Percentiles rank a stretch among this genome's conserved stretches.
Conservation (phyloP, 352 stramenopile genomes). For the Peronospora destructor region DNA sequence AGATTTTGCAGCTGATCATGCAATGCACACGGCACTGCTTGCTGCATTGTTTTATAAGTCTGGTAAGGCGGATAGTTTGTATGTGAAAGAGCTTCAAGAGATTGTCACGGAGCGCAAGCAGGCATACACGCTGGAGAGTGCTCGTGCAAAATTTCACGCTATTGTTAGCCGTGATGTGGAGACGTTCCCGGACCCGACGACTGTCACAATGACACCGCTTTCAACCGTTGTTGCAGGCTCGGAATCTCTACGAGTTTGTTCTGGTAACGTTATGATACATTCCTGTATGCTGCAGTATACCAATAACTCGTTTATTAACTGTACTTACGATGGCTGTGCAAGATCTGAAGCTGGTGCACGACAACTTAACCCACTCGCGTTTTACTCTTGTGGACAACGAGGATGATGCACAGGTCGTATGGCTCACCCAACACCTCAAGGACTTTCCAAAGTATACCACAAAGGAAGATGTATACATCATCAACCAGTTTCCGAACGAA, state of each 20-base stretch:
- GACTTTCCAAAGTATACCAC: slow-evolving; percentile 40
- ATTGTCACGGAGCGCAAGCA: slow-evolving; percentile 24
- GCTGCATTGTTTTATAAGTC: slow-evolving; percentile 38
- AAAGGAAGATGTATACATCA: slow-evolving; percentile 41
- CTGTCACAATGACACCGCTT: slow-evolving; percentile 21
- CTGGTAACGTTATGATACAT: slow-evolving; percentile 18
- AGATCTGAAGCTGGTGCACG: slow-evolving; percentile 34
- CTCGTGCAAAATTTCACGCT: slow-evolving; percentile 31
- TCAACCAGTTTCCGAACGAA: slow-evolving; percentile 59
- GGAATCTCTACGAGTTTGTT: slow-evolving; percentile 30
- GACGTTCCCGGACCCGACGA: slow-evolving; percentile 28
- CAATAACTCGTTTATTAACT: slow-evolving; percentile 1
- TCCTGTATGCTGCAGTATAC: too few species aligned
- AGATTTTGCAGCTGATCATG: slow-evolving; percentile 20
- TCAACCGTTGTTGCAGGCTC: slow-evolving; percentile 17
- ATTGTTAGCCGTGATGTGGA: slow-evolving; percentile 38
- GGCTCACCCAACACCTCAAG: slow-evolving; percentile 47
- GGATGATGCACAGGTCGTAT: slow-evolving; percentile 41
- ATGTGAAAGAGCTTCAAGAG: slow-evolving; percentile 27
- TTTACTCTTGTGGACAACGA: slow-evolving; percentile 38
- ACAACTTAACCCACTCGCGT: slow-evolving; percentile 36
- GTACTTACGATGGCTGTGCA: slow-evolving; percentile 2
- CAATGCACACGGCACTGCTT: slow-evolving; percentile 34
- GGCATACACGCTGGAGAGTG: slow-evolving; percentile 29
- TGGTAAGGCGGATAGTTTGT: slow-evolving; percentile 22